Percentiles rank a stretch among this genome's conserved stretches.
These are phyloP conservation scores for Mycena indigotica DNA, from an alignment of 768 basidiomycete genomes.

Conservation along the genomic window DNA sequence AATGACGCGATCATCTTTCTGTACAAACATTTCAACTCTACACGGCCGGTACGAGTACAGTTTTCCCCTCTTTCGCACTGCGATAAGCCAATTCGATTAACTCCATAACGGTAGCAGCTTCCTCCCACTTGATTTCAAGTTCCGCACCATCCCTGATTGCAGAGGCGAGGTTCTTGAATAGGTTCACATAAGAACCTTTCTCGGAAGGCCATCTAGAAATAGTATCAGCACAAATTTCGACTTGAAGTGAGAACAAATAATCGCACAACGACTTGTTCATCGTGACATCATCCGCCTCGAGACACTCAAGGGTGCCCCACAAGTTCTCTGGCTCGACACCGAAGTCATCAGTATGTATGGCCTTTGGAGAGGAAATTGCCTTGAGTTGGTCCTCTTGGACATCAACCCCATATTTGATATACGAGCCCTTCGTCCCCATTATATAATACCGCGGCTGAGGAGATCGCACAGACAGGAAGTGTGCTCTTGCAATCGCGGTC, in stretches of 20 bases:
- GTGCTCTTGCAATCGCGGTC: conserved; percentile 67
- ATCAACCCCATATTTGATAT: conserved; percentile 76
- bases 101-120: conserved; percentile 71
- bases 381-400: conserved; percentile 79
- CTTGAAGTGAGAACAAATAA: conserved; percentile 26
- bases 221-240: conserved; percentile 14
- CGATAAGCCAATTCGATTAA: conserved; percentile 74
- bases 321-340: conserved; percentile 66
- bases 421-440: conserved; percentile 72
- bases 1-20: conserved; percentile 27
- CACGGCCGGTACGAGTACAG: conserved; percentile 37
- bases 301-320: conserved; percentile 63
- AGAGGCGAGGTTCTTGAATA: conserved; percentile 68
- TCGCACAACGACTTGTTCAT: conserved; percentile 40
- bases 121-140: conserved; percentile 69
- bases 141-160: conserved; percentile 58
- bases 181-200: conserved; percentile 57
- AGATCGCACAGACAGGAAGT: conserved; percentile 66
- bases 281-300: conserved; percentile 48
- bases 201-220: conserved; percentile 63
- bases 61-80: conserved; percentile 62
- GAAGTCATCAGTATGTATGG: conserved; percentile 48
- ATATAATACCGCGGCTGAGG: conserved; percentile 73
- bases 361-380: conserved; percentile 47
- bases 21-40: conserved; percentile 3